These are phyloP conservation scores for Nicotiana otophora DNA, from an alignment of 257 asterid genomes.

Conservation along the genomic window DNA sequence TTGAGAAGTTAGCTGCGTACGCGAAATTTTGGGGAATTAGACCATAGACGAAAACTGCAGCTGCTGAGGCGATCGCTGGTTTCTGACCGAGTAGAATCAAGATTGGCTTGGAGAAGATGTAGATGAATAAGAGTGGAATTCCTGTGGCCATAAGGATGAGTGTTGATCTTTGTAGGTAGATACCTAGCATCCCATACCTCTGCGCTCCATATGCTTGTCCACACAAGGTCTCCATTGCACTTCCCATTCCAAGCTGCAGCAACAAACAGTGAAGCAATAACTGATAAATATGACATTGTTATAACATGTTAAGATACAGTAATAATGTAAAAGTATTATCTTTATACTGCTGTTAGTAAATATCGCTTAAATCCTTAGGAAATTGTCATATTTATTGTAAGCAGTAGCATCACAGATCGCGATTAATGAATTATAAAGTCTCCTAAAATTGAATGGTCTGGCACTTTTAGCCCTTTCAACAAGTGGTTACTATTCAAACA, in stretches of 20 bases:
- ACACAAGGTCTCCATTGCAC: slow-evolving; percentile 18
- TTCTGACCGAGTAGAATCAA: slow-evolving; percentile 12
- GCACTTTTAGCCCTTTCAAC: too few species aligned
- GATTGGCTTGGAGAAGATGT: slow-evolving; percentile 14
- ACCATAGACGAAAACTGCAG: slow-evolving; percentile 13
- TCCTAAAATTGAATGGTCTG: too few species aligned
- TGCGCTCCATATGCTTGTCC: slow-evolving; percentile 23
- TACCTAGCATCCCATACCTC: slow-evolving; percentile 9
- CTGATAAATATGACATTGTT: too few species aligned
- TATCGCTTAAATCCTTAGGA: too few species aligned
- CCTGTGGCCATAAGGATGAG: slow-evolving; percentile 10
- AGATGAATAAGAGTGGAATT: neutral
- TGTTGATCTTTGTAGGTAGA: slow-evolving; percentile 17
- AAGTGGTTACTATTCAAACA: too few species aligned
- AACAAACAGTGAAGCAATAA: too few species aligned
- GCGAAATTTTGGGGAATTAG: slow-evolving; percentile 21
- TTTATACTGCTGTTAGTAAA: too few species aligned
- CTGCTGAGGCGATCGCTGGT: slow-evolving; percentile 11
- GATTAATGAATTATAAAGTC: too few species aligned
- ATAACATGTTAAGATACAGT: too few species aligned
- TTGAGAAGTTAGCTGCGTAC: slow-evolving; percentile 15
- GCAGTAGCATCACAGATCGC: too few species aligned
- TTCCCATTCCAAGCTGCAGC: slow-evolving; percentile 19
- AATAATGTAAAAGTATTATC: too few species aligned
- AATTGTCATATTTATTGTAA: too few species aligned